Percentiles rank a stretch among this genome's conserved stretches.
phyloP scores from a whole-genome alignment of 768 basidiomycete genomes.

The Leccinum rimulosum region DNA sequence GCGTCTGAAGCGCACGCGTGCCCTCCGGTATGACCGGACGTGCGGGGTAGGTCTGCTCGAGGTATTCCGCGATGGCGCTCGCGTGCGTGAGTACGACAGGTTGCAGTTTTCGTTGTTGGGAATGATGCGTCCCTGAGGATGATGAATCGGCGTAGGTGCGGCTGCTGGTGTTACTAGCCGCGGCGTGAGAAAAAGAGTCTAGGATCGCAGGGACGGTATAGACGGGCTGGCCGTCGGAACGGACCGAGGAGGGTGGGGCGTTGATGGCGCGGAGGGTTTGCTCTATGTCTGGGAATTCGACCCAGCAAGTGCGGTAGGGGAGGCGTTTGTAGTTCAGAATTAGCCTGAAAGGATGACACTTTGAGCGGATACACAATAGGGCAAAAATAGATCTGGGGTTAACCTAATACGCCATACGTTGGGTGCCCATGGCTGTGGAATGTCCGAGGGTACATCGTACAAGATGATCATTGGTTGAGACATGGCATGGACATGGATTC shows the following conservation, averaged over 20 bases:
- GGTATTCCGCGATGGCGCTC: conserved; percentile 67
- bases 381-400: conserved; percentile 5
- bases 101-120: conserved; percentile 17
- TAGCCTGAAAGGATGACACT: conserved; percentile 41
- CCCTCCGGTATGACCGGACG: conserved; percentile 72
- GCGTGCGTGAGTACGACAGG: conserved; percentile 59
- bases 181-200: conserved; percentile 40
- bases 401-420: conserved; percentile 73
- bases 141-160: conserved; percentile 2
- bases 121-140: not conserved
- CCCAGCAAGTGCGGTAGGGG: conserved; percentile 65
- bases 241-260: conserved; percentile 53
- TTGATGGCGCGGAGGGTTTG: conserved; percentile 53
- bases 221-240: conserved; percentile 56
- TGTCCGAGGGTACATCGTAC: conserved; percentile 63
- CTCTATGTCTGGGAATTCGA: conserved; percentile 71
- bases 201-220: conserved; percentile 71
- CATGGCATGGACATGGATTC: conserved; percentile 25
- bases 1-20: conserved; percentile 60
- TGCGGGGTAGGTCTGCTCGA: conserved; percentile 65
- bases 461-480: conserved; percentile 55
- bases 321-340: conserved; percentile 78
- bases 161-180: not conserved
- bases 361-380: not conserved
- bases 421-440: conserved; percentile 71